Conservation (phyloP, 768 basidiomycete species). For the Lanmaoa rubissima region DNA sequence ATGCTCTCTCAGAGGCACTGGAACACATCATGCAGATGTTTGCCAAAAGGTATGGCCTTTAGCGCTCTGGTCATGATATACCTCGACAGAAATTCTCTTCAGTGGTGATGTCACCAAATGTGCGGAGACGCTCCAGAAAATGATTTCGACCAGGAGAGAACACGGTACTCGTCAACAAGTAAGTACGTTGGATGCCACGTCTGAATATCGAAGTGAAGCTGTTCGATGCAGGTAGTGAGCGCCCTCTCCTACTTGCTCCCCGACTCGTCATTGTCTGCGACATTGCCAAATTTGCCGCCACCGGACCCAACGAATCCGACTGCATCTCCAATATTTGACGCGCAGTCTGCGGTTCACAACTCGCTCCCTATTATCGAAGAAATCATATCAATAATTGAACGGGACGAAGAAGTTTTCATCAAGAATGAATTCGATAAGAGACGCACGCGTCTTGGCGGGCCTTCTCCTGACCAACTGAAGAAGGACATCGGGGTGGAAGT, state of each 20-base stretch:
- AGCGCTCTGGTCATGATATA: not conserved
- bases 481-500: conserved; percentile 69
- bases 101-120: conserved; percentile 78
- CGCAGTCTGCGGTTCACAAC: conserved; percentile 65
- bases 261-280: conserved; percentile 58
- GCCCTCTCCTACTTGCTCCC: conserved; percentile 73
- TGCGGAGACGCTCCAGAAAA: conserved; percentile 77
- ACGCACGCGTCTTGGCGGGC: conserved; percentile 71
- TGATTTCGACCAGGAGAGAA: conserved; percentile 59
- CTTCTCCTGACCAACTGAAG: conserved; percentile 53
- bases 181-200: conserved; percentile 6
- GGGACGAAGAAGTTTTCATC: conserved; percentile 54
- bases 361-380: conserved; percentile 73
- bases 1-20: conserved; percentile 52
- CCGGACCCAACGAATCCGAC: conserved; percentile 79
- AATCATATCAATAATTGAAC: conserved; percentile 61
- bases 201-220: not conserved
- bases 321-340: conserved; percentile 51
- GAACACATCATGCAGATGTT: conserved; percentile 58
- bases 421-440: conserved; percentile 74
- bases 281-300: conserved; percentile 63
- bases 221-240: conserved; percentile 53
- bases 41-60: conserved; percentile 49
- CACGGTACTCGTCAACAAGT: conserved; percentile 64
- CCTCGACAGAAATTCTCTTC: not conserved